These are phyloP conservation scores for Spergularia marina DNA, from an alignment of 148 eudicot genomes.

Conservation along the genomic window DNA sequence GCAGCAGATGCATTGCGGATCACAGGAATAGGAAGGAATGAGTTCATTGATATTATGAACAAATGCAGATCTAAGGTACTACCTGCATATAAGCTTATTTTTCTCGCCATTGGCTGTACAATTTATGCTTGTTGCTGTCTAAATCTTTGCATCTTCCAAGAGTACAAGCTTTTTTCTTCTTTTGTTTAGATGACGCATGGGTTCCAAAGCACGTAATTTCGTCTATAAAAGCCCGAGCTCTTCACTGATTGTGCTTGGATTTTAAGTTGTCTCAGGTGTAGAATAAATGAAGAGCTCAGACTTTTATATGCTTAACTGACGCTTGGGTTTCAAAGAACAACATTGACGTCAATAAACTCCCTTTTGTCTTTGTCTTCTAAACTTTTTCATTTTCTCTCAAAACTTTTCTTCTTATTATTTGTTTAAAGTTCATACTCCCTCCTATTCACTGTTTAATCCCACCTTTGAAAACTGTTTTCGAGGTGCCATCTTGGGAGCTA, in stretches of 20 bases:
- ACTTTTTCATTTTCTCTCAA: too few relatives aligned
- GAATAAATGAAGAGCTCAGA: not conserved
- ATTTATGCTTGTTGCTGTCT: not conserved
- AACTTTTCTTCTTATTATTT: too few relatives aligned
- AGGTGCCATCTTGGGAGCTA: too few relatives aligned
- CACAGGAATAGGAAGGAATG: constrained; percentile 94
- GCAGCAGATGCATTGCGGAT: constrained; percentile 97
- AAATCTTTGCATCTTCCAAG: not conserved
- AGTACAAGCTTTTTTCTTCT: not conserved
- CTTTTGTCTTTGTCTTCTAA: not conserved
- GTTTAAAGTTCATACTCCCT: too few relatives aligned
- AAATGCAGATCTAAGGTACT: constrained; percentile 98
- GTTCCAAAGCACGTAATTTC: too few relatives aligned
- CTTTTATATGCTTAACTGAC: not conserved
- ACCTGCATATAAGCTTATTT: constrained; percentile 12
- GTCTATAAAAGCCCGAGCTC: too few relatives aligned
- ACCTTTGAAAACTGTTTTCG: too few relatives aligned
- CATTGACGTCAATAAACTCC: not conserved
- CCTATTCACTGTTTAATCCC: too few relatives aligned
- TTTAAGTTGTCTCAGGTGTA: not conserved
- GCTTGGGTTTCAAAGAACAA: not conserved
- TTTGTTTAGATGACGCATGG: too few relatives aligned
- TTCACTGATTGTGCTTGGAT: too few relatives aligned
- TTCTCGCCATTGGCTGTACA: not conserved
- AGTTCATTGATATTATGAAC: constrained; percentile 98